Base-by-base conservation (phyloP, 78 protist species). In the Dictyostelium intermedium region DNA sequence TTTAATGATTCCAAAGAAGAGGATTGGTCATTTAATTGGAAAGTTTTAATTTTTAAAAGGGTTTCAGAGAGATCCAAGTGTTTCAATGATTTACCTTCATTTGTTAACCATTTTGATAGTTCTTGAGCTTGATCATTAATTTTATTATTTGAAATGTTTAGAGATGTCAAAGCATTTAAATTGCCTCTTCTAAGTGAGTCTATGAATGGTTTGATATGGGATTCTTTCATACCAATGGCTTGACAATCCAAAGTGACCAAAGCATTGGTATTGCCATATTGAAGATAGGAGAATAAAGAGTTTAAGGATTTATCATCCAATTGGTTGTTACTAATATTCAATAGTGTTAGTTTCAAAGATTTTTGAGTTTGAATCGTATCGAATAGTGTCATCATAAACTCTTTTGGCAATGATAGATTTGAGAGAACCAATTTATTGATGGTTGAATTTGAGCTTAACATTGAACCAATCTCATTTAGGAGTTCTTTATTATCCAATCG, bases 361-460 rank as follows among this genome's bases (percentile, higher is more conserved):
- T 78, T 78, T 61, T 87, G 93, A 30, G 80, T 60, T 43, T 87
- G 93, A 43, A 87, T 78, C 2, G 80, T 83, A 87, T 87, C 93
- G 23, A 87, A 87, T 27, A 87, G 16, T 18, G 16, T 13, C 69
- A 63, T 78, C 25, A 87, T 35, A 7, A 56, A 78, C 32, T 87
- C 93, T 45, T 63, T 87, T 32, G 93, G 85, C 32, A 87, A n/a
- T 43, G 82, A 43, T 23, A 87, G 69, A 56, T 76, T 78, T 2
- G 85, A 76, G 3, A 87, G 63, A 1, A 25, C 27, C 1, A 87
- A 27, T 5, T 60, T 41, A 3, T 34, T 76, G 2, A 87, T 60
- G 0, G 93, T 87, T 5, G 85, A 77, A 30, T 87, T 87, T 74
- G 85, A 78, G 1, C 61, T 25, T 9, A 87, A 34, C 82, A 87